Percentiles rank a stretch among this genome's conserved stretches.
Conservation (phyloP, 2,329 filamentous ascomycete species). For the Verticillium dahliae region DNA sequence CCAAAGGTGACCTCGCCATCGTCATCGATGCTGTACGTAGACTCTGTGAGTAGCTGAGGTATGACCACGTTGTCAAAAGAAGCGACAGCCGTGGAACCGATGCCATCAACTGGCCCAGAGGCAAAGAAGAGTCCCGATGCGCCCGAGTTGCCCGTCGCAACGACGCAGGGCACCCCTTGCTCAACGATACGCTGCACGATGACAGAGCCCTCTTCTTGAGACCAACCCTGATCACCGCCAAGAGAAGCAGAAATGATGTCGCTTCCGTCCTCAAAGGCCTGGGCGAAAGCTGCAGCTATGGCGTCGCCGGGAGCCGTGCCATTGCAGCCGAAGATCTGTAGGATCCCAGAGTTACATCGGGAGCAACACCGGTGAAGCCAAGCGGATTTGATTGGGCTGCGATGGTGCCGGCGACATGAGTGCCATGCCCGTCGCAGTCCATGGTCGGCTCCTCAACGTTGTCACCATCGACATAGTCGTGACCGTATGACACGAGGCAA, state of each 20-base stretch:
- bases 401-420: conserved; percentile 56
- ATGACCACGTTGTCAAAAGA: conserved; percentile 41
- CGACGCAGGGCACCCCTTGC: conserved; percentile 43
- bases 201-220: conserved; percentile 42
- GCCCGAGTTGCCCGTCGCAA: conserved; percentile 48
- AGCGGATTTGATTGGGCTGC: conserved; percentile 47
- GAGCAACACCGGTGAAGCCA: conserved; percentile 51
- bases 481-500: conserved; percentile 51
- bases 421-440: conserved; percentile 53
- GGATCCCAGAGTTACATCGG: conserved; percentile 47
- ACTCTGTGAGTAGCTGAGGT: conserved; percentile 34
- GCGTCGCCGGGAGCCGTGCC: conserved; percentile 47
- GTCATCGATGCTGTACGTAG: conserved; percentile 31
- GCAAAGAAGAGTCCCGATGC: conserved; percentile 40
- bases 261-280: conserved; percentile 53
- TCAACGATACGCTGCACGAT: conserved; percentile 46
- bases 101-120: conserved; percentile 39
- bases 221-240: conserved; percentile 44
- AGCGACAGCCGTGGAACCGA: conserved; percentile 39
- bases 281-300: conserved; percentile 52
- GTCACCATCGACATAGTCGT: conserved; percentile 51
- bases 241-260: conserved; percentile 52
- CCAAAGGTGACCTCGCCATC: conserved; percentile 29
- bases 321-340: conserved; percentile 51
- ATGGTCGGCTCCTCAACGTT: conserved; percentile 39